Evolutionary conservation across 805 yeast species (phyloP).

Genomic region (Candida berthetii): DNA sequence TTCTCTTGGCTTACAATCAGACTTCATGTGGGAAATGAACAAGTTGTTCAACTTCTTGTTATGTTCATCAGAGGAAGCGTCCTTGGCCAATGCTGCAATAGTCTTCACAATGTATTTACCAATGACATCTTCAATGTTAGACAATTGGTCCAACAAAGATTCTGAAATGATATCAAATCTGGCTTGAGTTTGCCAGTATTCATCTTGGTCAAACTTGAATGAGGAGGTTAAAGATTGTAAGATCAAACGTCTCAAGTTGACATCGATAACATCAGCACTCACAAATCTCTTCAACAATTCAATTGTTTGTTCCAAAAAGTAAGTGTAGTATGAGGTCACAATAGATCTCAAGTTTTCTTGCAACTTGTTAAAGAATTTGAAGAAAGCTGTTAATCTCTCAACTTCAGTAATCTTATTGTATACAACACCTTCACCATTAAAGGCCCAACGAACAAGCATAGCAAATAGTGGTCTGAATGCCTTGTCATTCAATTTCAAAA

Average conservation of each 20-base stretch:
- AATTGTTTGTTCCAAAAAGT: conserved; percentile 70
- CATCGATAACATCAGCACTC: conserved; percentile 33
- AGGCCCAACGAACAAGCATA: conserved; percentile 84
- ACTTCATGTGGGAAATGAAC: conserved; percentile 62
- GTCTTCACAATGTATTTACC: conserved; percentile 82
- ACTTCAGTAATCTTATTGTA: conserved; percentile 37
- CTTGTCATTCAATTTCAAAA: conserved; percentile 90
- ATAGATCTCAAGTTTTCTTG: conserved; percentile 83
- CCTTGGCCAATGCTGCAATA: conserved; percentile 67
- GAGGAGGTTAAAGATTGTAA: conserved; percentile 71
- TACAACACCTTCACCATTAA: conserved; percentile 69
- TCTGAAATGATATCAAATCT: conserved; percentile 70
- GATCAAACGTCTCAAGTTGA: conserved; percentile 65
- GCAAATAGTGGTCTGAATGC: conserved; percentile 91
- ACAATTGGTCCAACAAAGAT: conserved; percentile 61
- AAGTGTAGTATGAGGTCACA: conserved; percentile 83
- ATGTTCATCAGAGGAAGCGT: conserved; percentile 64
- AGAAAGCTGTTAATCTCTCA: conserved; percentile 67
- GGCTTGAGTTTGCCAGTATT: conserved; percentile 87
- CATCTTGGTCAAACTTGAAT: conserved; percentile 86
- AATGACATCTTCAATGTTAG: conserved; percentile 61
- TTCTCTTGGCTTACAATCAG: conserved; percentile 47
- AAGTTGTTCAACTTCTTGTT: conserved; percentile 68
- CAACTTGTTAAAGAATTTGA: conserved; percentile 78
- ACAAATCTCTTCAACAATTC: conserved; percentile 46